Percentiles rank a stretch among this genome's conserved stretches.
phyloP scores from a whole-genome alignment of 331 rosid species.

The Rosa hybrid region DNA sequence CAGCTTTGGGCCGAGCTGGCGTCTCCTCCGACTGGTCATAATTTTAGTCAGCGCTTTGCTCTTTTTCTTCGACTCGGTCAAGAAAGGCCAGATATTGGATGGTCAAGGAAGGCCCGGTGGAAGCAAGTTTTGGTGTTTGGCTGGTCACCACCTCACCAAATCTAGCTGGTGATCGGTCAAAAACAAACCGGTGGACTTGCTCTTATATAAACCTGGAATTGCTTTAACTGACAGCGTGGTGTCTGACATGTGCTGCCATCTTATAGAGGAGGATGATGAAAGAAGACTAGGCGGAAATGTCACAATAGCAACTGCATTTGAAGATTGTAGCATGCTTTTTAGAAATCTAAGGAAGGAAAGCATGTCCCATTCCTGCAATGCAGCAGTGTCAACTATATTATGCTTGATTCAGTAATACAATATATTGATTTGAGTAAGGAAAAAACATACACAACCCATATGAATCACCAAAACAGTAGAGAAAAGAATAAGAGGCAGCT shows the following conservation, averaged over 20 bases:
- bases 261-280: slow-evolving; percentile 60
- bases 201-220: no score
- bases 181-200: no score
- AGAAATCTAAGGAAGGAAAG: slow-evolving; percentile 78
- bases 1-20: no score
- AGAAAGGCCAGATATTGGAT: no score
- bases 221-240: no score
- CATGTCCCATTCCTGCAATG: slow-evolving; percentile 86
- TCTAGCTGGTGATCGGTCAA: no score
- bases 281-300: slow-evolving; percentile 77
- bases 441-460: not conserved
- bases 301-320: slow-evolving; percentile 75
- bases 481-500: not conserved
- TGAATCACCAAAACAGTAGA: not conserved
- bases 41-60: no score
- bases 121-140: no score
- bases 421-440: not conserved
- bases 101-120: no score
- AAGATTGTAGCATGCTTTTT: slow-evolving; percentile 60
- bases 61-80: no score
- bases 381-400: not conserved
- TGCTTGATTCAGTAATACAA: not conserved
- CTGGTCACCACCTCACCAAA: no score
- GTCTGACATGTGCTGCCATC: slow-evolving; percentile 29
- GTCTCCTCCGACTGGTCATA: no score